Evolutionary conservation across 2,329 filamentous ascomycete genomes (phyloP).

Genomic region (Fusarium agapanthi): DNA sequence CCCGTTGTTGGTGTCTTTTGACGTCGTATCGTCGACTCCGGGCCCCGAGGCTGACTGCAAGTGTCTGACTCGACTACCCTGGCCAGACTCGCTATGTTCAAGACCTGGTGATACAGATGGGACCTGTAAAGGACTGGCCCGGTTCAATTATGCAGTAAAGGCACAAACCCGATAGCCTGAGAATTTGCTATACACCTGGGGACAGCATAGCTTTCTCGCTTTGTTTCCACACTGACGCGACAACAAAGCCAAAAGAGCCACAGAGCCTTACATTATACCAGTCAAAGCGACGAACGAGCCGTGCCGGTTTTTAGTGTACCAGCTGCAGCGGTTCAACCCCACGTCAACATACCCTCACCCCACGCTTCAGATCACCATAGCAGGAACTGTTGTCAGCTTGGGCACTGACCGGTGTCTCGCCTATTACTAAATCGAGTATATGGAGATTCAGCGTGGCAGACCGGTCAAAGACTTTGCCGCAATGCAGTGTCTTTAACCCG

Average conservation of each 20-base stretch:
- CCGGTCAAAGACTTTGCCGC: slow-evolving; percentile 16
- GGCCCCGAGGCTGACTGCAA: not conserved
- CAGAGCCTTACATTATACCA: not conserved
- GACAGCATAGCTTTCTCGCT: slow-evolving; percentile 13
- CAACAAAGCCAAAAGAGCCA: slow-evolving; percentile 27
- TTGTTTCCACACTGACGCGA: slow-evolving; percentile 21
- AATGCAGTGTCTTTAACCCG: slow-evolving; percentile 13
- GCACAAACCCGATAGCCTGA: not conserved
- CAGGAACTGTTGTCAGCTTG: slow-evolving; percentile 8
- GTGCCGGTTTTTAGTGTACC: slow-evolving; percentile 6
- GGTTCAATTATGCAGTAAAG: not conserved
- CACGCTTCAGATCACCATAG: not conserved
- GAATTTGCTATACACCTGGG: not conserved
- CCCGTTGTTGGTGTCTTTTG: not conserved
- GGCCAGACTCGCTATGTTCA: not conserved
- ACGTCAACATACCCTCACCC: slow-evolving; percentile 9
- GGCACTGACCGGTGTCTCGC: slow-evolving; percentile 33
- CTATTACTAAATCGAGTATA: slow-evolving; percentile 8
- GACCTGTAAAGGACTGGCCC: not conserved
- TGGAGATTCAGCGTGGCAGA: not conserved
- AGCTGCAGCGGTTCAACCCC: slow-evolving; percentile 6
- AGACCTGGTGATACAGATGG: not conserved
- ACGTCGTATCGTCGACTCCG: not conserved
- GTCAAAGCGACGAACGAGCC: not conserved
- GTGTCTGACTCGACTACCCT: not conserved